Conservation (phyloP, 495 filamentous ascomycete genomes). For the Astrocystis sublimbata region DNA sequence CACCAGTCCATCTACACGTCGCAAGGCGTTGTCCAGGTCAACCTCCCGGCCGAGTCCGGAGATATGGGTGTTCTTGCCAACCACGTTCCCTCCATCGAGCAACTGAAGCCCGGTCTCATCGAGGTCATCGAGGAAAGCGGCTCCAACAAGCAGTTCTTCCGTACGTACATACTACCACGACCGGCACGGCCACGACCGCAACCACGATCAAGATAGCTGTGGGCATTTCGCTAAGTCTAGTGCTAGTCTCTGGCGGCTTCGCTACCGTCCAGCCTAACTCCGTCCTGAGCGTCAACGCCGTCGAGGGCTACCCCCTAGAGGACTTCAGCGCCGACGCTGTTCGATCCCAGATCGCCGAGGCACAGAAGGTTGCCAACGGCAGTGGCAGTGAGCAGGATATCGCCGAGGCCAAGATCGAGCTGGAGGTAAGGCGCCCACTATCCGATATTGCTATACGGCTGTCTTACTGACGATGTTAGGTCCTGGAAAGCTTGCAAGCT, state of each 20-base stretch:
- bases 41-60: slow-evolving; percentile 95
- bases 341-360: slow-evolving; percentile 80
- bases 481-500: slow-evolving; percentile 73
- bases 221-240: slow-evolving; percentile 23
- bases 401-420: slow-evolving; percentile 96
- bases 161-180: slow-evolving; percentile 57
- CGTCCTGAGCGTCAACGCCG: slow-evolving; percentile 93
- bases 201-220: slow-evolving; percentile 12
- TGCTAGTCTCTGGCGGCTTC: slow-evolving; percentile 89
- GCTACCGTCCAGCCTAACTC: slow-evolving; percentile 96
- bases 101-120: slow-evolving; percentile 93
- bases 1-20: slow-evolving; percentile 57
- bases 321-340: slow-evolving; percentile 90
- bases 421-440: slow-evolving; percentile 74
- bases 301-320: slow-evolving; percentile 91
- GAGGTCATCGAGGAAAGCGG: slow-evolving; percentile 94
- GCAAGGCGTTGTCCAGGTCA: slow-evolving; percentile 88
- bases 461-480: slow-evolving; percentile 43
- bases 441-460: neutral
- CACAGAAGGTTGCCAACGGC: slow-evolving; percentile 90
- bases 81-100: slow-evolving; percentile 98
- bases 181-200: neutral
- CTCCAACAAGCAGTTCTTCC: slow-evolving; percentile 93
- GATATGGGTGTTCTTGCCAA: slow-evolving; percentile 99
- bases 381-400: slow-evolving; percentile 95